Evolutionary conservation across 768 basidiomycete genomes (phyloP).

Genomic region (Lentinula edodes): DNA sequence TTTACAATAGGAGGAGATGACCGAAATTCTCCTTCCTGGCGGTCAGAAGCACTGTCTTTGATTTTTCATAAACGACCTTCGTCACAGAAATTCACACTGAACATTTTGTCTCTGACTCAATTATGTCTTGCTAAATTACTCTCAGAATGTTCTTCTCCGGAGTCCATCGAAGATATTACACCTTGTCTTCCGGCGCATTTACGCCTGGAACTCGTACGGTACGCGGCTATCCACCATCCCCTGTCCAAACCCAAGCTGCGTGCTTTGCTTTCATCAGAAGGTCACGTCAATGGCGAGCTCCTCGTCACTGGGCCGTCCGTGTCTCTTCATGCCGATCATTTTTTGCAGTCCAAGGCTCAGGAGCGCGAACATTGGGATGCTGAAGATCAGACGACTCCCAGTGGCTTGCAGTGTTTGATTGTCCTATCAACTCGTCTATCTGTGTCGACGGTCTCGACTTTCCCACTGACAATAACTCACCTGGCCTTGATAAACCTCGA

Average conservation of each 20-base stretch:
- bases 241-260: slow-evolving; percentile 44
- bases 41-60: slow-evolving; percentile 50
- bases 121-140: slow-evolving; percentile 54
- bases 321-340: slow-evolving; percentile 36
- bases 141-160: slow-evolving; percentile 28
- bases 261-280: slow-evolving; percentile 41
- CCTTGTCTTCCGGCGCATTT: slow-evolving; percentile 55
- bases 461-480: slow-evolving; percentile 63
- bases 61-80: slow-evolving; percentile 29
- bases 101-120: slow-evolving; percentile 45
- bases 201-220: slow-evolving; percentile 51
- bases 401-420: slow-evolving; percentile 40
- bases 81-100: background rate
- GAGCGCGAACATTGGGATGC: slow-evolving; percentile 38
- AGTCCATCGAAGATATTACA: slow-evolving; percentile 40
- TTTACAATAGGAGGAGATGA: slow-evolving; percentile 18
- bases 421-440: slow-evolving; percentile 45
- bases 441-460: slow-evolving; percentile 36
- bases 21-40: slow-evolving; percentile 37
- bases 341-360: slow-evolving; percentile 20
- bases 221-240: slow-evolving; percentile 53
- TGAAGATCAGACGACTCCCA: slow-evolving; percentile 23
- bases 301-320: slow-evolving; percentile 55
- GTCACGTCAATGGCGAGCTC: slow-evolving; percentile 59
- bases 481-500: slow-evolving; percentile 53